Conservation (phyloP, 441 rosid species). For the Mallotus japonicus region DNA sequence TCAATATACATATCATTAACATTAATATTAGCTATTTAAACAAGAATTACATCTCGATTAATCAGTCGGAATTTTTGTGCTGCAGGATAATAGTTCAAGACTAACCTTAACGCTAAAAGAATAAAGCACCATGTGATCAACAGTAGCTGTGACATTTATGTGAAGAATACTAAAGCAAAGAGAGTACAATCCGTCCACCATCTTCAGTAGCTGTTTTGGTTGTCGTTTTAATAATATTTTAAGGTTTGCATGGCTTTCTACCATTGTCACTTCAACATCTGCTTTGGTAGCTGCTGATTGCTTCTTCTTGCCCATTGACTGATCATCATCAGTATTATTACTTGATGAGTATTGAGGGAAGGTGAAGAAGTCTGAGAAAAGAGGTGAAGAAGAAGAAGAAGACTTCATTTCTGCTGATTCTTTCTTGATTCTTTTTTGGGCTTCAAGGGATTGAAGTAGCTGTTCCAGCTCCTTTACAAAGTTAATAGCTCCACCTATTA, state of each 20-base stretch:
- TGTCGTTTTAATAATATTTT: conserved; percentile 44
- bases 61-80: too few relatives aligned
- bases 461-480: conserved; percentile 62
- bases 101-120: conserved; percentile 53
- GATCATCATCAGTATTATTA: neutral
- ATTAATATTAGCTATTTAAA: neutral
- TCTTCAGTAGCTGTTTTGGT: conserved; percentile 49
- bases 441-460: conserved; percentile 44
- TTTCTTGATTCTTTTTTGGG: conserved; percentile 24
- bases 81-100: neutral
- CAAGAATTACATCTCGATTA: neutral
- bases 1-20: neutral
- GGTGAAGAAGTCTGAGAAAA: conserved; percentile 46
- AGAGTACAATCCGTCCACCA: conserved; percentile 42
- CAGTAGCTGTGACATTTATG: conserved; percentile 50
- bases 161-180: conserved; percentile 46
- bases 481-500: conserved; percentile 61
- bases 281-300: conserved; percentile 26
- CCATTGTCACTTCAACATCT: conserved; percentile 57
- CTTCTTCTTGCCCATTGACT: conserved; percentile 7
- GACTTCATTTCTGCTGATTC: conserved; percentile 5
- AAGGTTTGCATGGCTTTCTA: conserved; percentile 48
- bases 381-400: conserved; percentile 16
- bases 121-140: conserved; percentile 42
- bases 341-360: conserved; percentile 51